Conservation (phyloP, 495 filamentous ascomycete genomes). For the Aspergillus bridgeri region DNA sequence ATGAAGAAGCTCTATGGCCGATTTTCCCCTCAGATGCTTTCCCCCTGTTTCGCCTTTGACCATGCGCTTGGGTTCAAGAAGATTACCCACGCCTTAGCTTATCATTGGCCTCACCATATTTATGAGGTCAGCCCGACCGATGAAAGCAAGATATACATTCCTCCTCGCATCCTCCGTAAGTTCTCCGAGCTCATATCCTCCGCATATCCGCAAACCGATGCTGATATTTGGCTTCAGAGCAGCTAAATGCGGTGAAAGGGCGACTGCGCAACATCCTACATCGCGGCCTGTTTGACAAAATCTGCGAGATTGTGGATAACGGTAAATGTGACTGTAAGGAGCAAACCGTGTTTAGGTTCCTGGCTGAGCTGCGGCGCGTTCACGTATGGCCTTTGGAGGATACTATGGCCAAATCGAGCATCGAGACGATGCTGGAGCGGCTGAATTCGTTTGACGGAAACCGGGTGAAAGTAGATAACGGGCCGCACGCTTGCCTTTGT, state of each 20-base stretch:
- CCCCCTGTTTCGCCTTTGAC: not conserved
- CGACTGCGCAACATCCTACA: not conserved
- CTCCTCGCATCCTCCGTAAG: not conserved
- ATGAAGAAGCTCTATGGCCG: not conserved
- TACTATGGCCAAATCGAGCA: not conserved
- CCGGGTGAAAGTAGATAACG: too few species aligned
- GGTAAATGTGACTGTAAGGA: not conserved
- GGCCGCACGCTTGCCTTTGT: too few species aligned
- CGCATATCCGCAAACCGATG: too few species aligned
- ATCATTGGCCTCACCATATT: not conserved
- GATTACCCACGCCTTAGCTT: not conserved
- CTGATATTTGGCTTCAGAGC: not conserved
- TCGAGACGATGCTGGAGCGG: not conserved
- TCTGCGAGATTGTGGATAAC: not conserved
- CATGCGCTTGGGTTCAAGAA: not conserved
- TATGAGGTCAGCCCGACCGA: not conserved
- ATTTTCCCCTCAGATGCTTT: not conserved
- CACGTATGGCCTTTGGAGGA: not conserved
- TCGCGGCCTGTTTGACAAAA: not conserved
- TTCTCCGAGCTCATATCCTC: not conserved
- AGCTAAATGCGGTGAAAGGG: not conserved
- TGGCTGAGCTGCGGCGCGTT: not conserved
- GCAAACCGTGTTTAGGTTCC: not conserved
- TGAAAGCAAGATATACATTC: not conserved
- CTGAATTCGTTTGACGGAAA: too few species aligned